phyloP scores from a whole-genome alignment of 179 eudicot genomes.

The Patellifolia procumbens region DNA sequence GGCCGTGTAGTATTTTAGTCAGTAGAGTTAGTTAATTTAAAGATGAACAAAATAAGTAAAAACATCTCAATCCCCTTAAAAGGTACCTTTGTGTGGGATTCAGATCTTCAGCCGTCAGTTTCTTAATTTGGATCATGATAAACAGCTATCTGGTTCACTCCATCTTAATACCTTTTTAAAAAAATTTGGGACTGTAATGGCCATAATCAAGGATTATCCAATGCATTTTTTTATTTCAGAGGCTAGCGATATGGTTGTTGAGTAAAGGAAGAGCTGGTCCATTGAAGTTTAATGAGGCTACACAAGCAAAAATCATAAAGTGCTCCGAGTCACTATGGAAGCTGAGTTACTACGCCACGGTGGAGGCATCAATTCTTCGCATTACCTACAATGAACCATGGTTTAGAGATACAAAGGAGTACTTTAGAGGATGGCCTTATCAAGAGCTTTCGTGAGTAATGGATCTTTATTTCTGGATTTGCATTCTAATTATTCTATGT shows the following conservation, averaged over 20 bases:
- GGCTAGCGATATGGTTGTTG: conserved; percentile 67
- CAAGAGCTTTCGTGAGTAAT: conserved; percentile 77
- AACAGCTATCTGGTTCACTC: background rate
- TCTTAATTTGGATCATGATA: background rate
- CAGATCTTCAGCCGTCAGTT: background rate
- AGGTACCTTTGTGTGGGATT: background rate
- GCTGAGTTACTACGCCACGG: conserved; percentile 74
- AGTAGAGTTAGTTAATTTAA: background rate
- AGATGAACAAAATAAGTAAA: background rate
- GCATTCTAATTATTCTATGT: background rate
- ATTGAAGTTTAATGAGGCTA: conserved; percentile 49
- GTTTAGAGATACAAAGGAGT: conserved; percentile 63
- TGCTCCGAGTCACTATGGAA: conserved; percentile 97
- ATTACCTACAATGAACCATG: conserved; percentile 65
- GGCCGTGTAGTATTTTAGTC: too few relatives aligned
- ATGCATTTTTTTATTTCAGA: conserved; percentile 48
- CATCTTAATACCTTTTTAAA: background rate
- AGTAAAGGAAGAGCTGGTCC: conserved; percentile 39
- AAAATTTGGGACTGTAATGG: background rate
- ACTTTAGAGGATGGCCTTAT: conserved; percentile 83
- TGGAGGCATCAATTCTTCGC: conserved; percentile 58
- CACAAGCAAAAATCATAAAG: conserved; percentile 60
- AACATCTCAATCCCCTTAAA: background rate
- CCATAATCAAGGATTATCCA: background rate
- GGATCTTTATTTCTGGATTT: background rate